Conservation (phyloP, 495 filamentous ascomycete genomes). For the Aspergillus olivimuriae region DNA sequence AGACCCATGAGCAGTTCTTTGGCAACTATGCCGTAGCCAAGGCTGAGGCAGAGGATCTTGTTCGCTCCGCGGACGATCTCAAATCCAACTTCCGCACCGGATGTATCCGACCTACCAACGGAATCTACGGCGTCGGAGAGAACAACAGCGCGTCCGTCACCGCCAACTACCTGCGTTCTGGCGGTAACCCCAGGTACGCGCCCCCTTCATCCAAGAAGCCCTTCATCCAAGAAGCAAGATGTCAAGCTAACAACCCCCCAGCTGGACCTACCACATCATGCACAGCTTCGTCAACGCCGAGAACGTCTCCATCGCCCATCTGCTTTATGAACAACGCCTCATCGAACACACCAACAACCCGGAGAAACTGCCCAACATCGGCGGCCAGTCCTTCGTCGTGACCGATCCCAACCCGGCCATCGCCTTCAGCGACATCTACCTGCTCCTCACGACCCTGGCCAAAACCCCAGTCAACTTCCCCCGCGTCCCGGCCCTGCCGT, state of each 20-base stretch:
- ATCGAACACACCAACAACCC: constrained; percentile 36
- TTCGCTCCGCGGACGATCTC: constrained; percentile 39
- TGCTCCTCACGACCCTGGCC: constrained; percentile 23
- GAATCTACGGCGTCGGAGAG: constrained; percentile 51
- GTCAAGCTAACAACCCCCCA: constrained; percentile 18
- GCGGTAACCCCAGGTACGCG: constrained; percentile 31
- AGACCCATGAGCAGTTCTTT: constrained; percentile 44
- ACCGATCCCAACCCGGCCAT: constrained; percentile 34
- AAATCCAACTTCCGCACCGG: constrained; percentile 46
- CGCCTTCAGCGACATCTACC: constrained; percentile 31
- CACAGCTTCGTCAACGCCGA: constrained; percentile 53
- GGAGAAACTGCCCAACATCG: constrained; percentile 33
- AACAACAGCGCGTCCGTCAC: constrained; percentile 42
- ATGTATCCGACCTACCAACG: constrained; percentile 50
- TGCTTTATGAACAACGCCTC: constrained; percentile 54
- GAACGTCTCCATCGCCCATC: constrained; percentile 51
- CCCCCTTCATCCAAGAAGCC: not conserved
- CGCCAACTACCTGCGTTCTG: constrained; percentile 25
- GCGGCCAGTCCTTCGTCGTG: constrained; percentile 33
- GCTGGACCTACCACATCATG: constrained; percentile 43
- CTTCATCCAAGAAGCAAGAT: constrained; percentile 5
- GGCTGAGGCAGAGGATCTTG: constrained; percentile 44
- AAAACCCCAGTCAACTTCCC: constrained; percentile 29
- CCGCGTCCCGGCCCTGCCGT: constrained; percentile 13
- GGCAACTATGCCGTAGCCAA: constrained; percentile 52